phyloP scores from a whole-genome alignment of 1,284 basidiomycete genomes.

The Coriolopsis trogii region DNA sequence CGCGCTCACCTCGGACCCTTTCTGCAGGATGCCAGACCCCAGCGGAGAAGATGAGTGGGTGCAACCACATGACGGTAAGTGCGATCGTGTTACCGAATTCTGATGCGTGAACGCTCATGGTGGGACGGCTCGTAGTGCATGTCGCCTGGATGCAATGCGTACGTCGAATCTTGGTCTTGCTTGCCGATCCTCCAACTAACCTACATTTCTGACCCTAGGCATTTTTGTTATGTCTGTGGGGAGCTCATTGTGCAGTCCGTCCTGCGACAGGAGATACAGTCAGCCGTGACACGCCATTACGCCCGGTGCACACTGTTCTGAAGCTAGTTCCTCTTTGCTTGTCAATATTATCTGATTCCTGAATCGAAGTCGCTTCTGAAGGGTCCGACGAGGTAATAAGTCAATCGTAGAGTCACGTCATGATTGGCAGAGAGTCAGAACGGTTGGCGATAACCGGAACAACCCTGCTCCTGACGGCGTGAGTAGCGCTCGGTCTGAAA shows the following conservation, averaged over 20 bases:
- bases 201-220: constrained; percentile 34
- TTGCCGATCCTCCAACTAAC: too few species aligned
- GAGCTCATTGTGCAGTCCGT: constrained; percentile 52
- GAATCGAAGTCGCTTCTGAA: too few species aligned
- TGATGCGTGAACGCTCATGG: too few species aligned
- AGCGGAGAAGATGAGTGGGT: constrained; percentile 57
- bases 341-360: background rate
- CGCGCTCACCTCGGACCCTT: background rate
- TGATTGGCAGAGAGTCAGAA: too few species aligned
- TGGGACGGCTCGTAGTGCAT: too few species aligned
- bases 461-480: too few species aligned
- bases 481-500: too few species aligned
- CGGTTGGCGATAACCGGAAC: too few species aligned
- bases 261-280: constrained; percentile 42
- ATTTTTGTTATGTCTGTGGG: constrained; percentile 66
- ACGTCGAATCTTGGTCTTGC: constrained; percentile 28
- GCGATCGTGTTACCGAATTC: too few species aligned
- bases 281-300: constrained; percentile 50
- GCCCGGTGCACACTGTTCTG: constrained; percentile 34
- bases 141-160: constrained; percentile 62
- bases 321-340: background rate
- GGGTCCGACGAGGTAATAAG: too few species aligned
- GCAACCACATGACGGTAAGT: constrained; percentile 68
- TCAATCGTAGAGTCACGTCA: too few species aligned
- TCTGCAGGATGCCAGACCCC: constrained; percentile 59